Percentiles rank a stretch among this genome's conserved stretches.
Evolutionary conservation across 306 rosid genomes (phyloP).

Genomic region (Purshia tridentata): DNA sequence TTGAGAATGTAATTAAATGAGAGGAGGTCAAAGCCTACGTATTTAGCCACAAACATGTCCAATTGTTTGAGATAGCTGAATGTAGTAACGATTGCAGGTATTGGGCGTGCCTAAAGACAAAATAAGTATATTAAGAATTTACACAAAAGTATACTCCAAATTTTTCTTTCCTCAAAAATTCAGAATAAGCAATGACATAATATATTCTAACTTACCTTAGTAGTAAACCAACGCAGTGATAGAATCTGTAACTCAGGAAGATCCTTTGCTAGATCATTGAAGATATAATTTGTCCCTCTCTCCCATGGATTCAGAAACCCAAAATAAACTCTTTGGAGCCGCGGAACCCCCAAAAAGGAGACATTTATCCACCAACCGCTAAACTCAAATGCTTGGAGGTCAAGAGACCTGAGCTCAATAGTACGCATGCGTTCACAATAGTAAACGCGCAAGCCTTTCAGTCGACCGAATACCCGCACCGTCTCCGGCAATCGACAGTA

Average conservation of each 20-base stretch:
- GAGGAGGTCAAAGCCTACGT: too few species aligned
- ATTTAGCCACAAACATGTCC: too few species aligned
- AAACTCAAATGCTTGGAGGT: neutral
- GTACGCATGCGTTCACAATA: neutral
- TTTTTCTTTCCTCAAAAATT: too few species aligned
- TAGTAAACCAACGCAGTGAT: neutral
- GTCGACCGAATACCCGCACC: neutral
- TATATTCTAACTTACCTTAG: neutral
- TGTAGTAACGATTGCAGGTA: too few species aligned
- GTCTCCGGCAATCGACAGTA: neutral
- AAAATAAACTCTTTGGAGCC: neutral
- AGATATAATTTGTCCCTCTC: neutral
- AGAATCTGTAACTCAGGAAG: neutral
- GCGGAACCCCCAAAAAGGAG: neutral
- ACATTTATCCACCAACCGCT: neutral
- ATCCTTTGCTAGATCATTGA: neutral
- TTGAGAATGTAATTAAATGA: too few species aligned
- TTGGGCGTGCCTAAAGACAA: too few species aligned
- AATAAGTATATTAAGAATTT: too few species aligned
- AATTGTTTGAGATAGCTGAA: too few species aligned
- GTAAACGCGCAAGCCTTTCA: neutral
- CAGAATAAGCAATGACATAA: neutral
- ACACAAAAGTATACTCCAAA: too few species aligned
- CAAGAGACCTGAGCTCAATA: neutral
- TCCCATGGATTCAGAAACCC: neutral